phyloP scores from a whole-genome alignment of 192 early-diverging fungal genomes.

The Podochytrium sp. region DNA sequence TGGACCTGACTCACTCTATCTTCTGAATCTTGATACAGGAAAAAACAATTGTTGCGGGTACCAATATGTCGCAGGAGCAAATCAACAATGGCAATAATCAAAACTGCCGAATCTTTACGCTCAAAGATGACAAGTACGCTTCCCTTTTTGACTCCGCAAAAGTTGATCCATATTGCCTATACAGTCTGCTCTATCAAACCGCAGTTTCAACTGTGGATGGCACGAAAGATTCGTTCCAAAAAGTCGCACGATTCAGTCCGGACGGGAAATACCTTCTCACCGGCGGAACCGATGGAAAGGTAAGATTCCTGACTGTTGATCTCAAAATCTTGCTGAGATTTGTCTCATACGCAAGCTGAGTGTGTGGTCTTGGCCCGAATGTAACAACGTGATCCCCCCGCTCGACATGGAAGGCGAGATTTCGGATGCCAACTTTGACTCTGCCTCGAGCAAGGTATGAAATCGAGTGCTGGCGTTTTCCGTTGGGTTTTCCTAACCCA shows the following conservation, averaged over 20 bases:
- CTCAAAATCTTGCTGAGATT: neutral
- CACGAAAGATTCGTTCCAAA: conserved; percentile 38
- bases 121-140: conserved; percentile 54
- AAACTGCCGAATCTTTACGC: conserved; percentile 78
- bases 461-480: neutral
- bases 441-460: conserved; percentile 37
- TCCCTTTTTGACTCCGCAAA: neutral
- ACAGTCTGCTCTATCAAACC: conserved; percentile 25
- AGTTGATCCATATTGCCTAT: neutral
- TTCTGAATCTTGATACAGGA: conserved; percentile 50
- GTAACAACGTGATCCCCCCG: conserved; percentile 50
- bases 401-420: conserved; percentile 66
- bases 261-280: conserved; percentile 69
- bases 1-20: no score
- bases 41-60: conserved; percentile 64
- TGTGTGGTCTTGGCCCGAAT: conserved; percentile 66
- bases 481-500: neutral
- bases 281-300: conserved; percentile 74
- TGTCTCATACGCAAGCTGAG: conserved; percentile 35
- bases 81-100: conserved; percentile 74
- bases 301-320: conserved; percentile 26
- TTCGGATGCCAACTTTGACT: conserved; percentile 69
- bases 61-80: conserved; percentile 66
- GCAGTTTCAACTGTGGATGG: conserved; percentile 18
- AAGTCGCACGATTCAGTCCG: conserved; percentile 64